Base-by-base conservation (phyloP, 2,329 filamentous ascomycete species). In the Colletotrichum plurivorum region DNA sequence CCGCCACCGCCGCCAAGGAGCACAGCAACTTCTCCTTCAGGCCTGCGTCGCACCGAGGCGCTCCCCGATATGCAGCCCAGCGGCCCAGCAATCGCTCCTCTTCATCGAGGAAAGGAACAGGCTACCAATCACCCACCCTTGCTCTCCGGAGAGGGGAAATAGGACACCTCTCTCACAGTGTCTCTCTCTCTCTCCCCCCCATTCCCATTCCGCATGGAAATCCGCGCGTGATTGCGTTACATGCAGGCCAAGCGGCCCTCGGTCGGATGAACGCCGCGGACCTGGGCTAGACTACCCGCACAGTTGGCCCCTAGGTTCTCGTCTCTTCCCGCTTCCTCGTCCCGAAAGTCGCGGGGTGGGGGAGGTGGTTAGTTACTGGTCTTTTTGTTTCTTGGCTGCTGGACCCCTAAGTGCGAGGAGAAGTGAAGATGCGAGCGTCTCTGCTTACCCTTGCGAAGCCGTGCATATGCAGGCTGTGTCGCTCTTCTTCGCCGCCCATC, bases 41-140 rank as follows among this genome's bases (percentile, higher is more conserved):
- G 39, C 6, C 6, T 63, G 52, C 64, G 60, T 67, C 52, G 39
- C 36, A 27, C 46, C 25, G 43, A 20, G 20, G n/a, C n/a, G 48
- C 39, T 48, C 54, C 60, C 66, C 60, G 41, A 39, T 8, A 55
- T 66, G 66, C 66, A 55, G 61, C 61, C 62, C 66, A 25, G 66
- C 49, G 66, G 61, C 61, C 15, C 55, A 69, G 61, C 53, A 51
- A 7, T 15, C 52, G 27, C 25, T 16, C 22, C 16, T 20, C 22
- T 20, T 46, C 36, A 18, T 25, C 59, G 53, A 15, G 49, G 39
- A 53, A 18, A 18, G 15, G 8, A 46, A 2, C 58, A 63, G 60
- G 55, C 61, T 22, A 55, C 53, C 48, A 46, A 49, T 49, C 55
- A 54, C 22, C 22, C n/a, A 36, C 39, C 13, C 8, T 8, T 20